Base-by-base conservation (phyloP, 768 basidiomycete genomes). In the Suillus spraguei region DNA sequence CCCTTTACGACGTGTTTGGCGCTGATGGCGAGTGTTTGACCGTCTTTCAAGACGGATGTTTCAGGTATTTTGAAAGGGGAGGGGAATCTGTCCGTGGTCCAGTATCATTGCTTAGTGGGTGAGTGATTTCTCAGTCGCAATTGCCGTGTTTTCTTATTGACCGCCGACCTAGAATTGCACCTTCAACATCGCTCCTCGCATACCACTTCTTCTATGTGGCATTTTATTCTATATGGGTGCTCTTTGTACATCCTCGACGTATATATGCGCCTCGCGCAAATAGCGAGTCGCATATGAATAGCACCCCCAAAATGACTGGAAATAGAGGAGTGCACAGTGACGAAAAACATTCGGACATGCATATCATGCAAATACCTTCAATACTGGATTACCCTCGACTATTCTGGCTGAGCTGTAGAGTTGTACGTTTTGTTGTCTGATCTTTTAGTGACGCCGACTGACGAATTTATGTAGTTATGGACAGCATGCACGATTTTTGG, bases 201-300 rank as follows among this genome's bases (percentile, higher is more conserved):
- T 86, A 85, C 71, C 97, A 99, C 80, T 99, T 99, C 79, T 99
- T 97, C 82, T 79, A 85, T 33, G 97, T 99, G 67, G 97, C 97
- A 0, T 85, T 99, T 67, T 99, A 97, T 78, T 88, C 95, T 17
- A 50, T 50, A 32, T 99, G 89, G 87, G 81, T 91, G 59, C 82
- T 97, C 77, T 95, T 98, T 76, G 89, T 87, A 10, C 86, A 82
- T 61, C 82, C 85, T 52, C 78, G 76, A 14, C 72, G 77, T 11
- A 69, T 72, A 76, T 79, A 3, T 11, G 42, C 73, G 64, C 9
- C 71, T 62, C 11, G 3, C 64, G 73, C 13, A 66, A 72, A 14
- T 53, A 65, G 7, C 46, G 65, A 36, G 66, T 66, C 9, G 9
- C 36, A 39, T 56, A 5, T 11, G 28, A 36, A 64, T 28, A 62